phyloP scores from a whole-genome alignment of 2,329 filamentous ascomycete genomes.

The Sclerotinia subarctica region DNA sequence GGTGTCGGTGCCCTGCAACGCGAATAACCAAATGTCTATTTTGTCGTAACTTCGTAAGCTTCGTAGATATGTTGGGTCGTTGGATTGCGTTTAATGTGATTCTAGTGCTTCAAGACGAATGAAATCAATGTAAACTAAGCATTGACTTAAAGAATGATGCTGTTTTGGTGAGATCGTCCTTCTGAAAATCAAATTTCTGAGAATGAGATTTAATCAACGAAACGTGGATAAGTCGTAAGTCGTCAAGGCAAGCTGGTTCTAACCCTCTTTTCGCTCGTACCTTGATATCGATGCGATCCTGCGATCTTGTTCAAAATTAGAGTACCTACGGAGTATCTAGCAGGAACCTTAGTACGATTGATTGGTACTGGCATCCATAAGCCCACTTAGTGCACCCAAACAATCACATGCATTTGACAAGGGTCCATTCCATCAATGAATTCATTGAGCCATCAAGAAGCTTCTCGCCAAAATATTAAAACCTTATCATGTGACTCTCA shows the following conservation, averaged over 20 bases:
- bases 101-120: constrained; percentile 5
- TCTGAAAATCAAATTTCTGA: not conserved
- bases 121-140: constrained; percentile 1
- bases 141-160: constrained; percentile 4
- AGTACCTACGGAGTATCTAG: not conserved
- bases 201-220: constrained; percentile 7
- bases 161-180: not conserved
- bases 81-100: constrained; percentile 1
- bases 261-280: constrained; percentile 4
- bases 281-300: constrained; percentile 5
- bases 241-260: constrained; percentile 6
- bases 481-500: not conserved
- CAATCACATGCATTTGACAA: constrained; percentile 15
- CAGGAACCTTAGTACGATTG: too few species aligned
- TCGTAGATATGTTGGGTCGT: constrained; percentile 3
- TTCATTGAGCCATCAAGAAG: too few species aligned
- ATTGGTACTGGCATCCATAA: constrained; percentile 16
- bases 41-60: constrained; percentile 10
- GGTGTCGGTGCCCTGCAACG: constrained; percentile 30
- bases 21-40: not conserved
- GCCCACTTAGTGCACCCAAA: constrained; percentile 15
- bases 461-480: not conserved
- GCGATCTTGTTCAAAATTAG: constrained; percentile 10
- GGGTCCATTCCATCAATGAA: not conserved
- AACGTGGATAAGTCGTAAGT: not conserved